Percentiles rank a stretch among this genome's conserved stretches.
Conservation (phyloP, 805 yeast species). For the Suhomyces faveliae region DNA sequence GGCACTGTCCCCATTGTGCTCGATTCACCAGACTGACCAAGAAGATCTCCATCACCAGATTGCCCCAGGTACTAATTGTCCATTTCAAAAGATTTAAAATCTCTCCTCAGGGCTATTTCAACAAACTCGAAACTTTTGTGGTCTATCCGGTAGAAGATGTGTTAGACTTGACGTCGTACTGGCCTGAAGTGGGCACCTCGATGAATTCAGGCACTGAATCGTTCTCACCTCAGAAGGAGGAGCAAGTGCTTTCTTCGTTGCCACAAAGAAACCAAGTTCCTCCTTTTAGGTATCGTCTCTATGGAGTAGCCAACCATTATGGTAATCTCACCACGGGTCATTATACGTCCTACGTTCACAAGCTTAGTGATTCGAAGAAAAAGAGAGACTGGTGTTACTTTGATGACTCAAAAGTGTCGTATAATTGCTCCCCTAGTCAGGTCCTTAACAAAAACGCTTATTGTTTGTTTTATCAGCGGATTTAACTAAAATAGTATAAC, state of each 20-base stretch:
- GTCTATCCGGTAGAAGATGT: slow-evolving; percentile 57
- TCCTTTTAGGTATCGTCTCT: slow-evolving; percentile 75
- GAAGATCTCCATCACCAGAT: slow-evolving; percentile 66
- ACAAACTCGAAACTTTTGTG: slow-evolving; percentile 64
- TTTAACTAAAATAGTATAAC: no score
- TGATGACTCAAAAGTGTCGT: slow-evolving; percentile 73
- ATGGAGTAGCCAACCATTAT: slow-evolving; percentile 80
- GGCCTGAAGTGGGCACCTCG: slow-evolving; percentile 55
- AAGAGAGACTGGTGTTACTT: slow-evolving; percentile 73
- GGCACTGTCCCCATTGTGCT: slow-evolving; percentile 82
- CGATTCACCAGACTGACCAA: slow-evolving; percentile 63
- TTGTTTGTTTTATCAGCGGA: slow-evolving; percentile 67
- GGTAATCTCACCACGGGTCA: slow-evolving; percentile 87
- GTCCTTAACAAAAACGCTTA: slow-evolving; percentile 77
- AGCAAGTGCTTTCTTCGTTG: slow-evolving; percentile 46
- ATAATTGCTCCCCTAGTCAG: slow-evolving; percentile 45
- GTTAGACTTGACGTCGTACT: slow-evolving; percentile 65
- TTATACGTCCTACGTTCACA: slow-evolving; percentile 77
- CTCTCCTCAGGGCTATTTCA: slow-evolving; percentile 43
- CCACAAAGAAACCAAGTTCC: slow-evolving; percentile 71
- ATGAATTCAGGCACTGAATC: slow-evolving; percentile 13
- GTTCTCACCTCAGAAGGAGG: slow-evolving; percentile 43
- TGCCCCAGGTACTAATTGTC: slow-evolving; percentile 77
- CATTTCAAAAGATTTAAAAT: slow-evolving; percentile 79
- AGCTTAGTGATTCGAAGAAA: slow-evolving; percentile 42